Percentiles rank a stretch among this genome's conserved stretches.
Evolutionary conservation across 1,284 basidiomycete genomes (phyloP).

Genomic region (Ustilago sp.): DNA sequence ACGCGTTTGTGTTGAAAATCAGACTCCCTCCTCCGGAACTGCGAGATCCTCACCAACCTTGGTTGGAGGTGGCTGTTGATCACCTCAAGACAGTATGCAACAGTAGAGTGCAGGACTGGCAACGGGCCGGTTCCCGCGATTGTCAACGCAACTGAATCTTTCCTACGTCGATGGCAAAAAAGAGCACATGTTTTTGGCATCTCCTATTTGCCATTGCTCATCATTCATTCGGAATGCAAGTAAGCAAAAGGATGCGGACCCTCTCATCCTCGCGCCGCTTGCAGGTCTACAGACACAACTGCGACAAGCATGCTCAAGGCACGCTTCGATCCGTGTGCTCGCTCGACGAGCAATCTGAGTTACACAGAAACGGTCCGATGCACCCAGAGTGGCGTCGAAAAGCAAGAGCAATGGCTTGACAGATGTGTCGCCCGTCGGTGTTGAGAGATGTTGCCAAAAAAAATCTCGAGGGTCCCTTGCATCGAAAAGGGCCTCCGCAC

Average conservation of each 20-base stretch:
- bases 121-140: background rate
- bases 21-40: background rate
- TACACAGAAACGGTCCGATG: background rate
- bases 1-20: slow-evolving; percentile 1
- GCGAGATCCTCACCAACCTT: background rate
- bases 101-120: slow-evolving; percentile 5
- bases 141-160: background rate
- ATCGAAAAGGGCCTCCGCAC: background rate
- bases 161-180: background rate
- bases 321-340: background rate
- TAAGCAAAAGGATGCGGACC: background rate
- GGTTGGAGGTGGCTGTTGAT: background rate
- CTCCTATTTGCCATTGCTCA: background rate
- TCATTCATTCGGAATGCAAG: no score
- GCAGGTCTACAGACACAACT: background rate
- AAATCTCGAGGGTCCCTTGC: background rate
- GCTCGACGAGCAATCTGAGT: background rate
- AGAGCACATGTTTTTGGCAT: background rate
- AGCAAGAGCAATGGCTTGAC: background rate
- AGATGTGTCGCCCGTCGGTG: background rate
- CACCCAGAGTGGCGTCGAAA: background rate
- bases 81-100: background rate
- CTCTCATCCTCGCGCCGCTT: background rate
- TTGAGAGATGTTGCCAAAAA: background rate
- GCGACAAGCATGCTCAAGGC: background rate